These are phyloP conservation scores for Populus ilicifolia DNA, from an alignment of 345 rosid genomes.

Conservation along the genomic window DNA sequence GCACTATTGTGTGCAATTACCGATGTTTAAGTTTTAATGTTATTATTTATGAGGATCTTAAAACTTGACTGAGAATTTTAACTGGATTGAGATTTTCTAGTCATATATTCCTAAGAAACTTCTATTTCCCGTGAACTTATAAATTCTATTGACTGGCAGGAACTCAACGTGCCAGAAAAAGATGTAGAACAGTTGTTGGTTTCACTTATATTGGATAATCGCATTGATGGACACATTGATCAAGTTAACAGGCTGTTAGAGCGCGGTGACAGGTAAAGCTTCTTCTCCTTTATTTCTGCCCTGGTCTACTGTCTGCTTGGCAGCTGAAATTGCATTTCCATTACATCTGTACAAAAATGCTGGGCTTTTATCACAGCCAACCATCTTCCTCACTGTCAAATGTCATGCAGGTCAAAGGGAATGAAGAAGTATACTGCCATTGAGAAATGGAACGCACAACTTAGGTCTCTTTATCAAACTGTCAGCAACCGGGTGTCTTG, in stretches of 20 bases:
- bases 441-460: slow-evolving; percentile 96
- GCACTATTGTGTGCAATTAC: background rate
- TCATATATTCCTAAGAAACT: background rate
- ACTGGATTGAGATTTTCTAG: background rate
- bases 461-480: slow-evolving; percentile 60
- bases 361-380: background rate
- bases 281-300: background rate
- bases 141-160: slow-evolving; percentile 36
- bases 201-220: slow-evolving; percentile 82
- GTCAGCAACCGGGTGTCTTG: slow-evolving; percentile 69
- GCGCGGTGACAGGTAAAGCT: slow-evolving; percentile 72
- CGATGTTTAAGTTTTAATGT: background rate
- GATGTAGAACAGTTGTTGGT: slow-evolving; percentile 92
- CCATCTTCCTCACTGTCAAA: background rate
- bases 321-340: background rate
- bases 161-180: slow-evolving; percentile 89
- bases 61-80: background rate
- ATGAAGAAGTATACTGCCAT: slow-evolving; percentile 85
- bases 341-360: background rate
- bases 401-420: slow-evolving; percentile 68
- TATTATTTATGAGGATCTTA: background rate
- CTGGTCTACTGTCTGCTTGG: background rate
- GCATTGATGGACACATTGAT: slow-evolving; percentile 93
- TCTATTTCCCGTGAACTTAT: background rate
- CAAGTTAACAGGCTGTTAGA: slow-evolving; percentile 88